A percentile compares a stretch with the other conserved stretches of the same genome.
phyloP scores from a whole-genome alignment of 1,284 basidiomycete genomes.

The Porodaedalea pini region DNA sequence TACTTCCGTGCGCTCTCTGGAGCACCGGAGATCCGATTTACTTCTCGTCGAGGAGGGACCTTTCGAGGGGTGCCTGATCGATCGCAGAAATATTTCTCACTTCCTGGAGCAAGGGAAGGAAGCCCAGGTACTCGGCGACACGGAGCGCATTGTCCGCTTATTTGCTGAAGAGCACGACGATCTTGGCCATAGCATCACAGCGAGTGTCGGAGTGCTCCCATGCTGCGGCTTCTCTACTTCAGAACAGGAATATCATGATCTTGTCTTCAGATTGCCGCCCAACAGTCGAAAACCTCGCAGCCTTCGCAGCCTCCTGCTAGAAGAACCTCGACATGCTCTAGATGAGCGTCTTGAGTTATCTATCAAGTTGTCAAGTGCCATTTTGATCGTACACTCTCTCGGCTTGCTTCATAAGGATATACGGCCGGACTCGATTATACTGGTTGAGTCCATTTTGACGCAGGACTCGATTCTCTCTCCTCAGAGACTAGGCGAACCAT shows the following conservation, averaged over 20 bases:
- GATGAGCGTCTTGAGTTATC: background rate
- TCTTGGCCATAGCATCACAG: background rate
- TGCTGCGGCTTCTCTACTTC: background rate
- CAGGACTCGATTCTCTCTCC: no score
- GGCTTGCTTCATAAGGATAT: background rate
- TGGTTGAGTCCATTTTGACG: no score
- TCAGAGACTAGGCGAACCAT: no score
- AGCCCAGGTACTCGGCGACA: background rate
- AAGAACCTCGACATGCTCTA: background rate
- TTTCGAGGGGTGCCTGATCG: background rate
- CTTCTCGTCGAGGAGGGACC: background rate
- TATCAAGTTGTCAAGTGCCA: background rate
- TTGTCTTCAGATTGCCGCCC: background rate
- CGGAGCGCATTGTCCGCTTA: background rate
- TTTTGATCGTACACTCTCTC: background rate
- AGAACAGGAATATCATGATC: background rate
- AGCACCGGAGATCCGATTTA: background rate
- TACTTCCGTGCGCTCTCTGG: no score
- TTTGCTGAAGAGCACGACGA: background rate
- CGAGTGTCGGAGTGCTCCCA: background rate
- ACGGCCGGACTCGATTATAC: slow-evolving; percentile 3
- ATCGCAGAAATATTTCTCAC: background rate
- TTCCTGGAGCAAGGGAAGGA: background rate
- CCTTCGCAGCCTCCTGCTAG: background rate
- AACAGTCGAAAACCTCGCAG: background rate